Evolutionary conservation across 441 rosid species (phyloP), one percentile per base, ranked within the genome.

Genomic region (Populus tomentosa): DNA sequence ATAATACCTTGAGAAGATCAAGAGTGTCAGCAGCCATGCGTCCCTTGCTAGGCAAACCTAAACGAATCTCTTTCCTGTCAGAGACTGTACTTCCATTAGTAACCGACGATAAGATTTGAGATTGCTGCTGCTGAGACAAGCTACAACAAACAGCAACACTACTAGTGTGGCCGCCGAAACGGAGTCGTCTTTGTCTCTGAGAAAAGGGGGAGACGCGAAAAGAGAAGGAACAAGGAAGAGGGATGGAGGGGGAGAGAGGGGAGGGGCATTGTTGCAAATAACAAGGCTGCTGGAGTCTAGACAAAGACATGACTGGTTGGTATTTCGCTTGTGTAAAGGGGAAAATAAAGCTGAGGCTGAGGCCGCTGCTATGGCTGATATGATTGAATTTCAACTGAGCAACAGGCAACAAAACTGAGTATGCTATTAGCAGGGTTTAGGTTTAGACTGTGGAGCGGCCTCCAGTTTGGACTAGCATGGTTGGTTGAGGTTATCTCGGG

Each of bases 41-140:
- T 7, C 98, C 99, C 77, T 96, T 96, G 75, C 97, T 90, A 61
- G 98, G 99, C 84, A 95, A 87, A 38, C 98, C 99, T 30, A 95
- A 85, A 10, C 98, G 93, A 79, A 92, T 85, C 89, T 85, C 95
- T 10, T 80, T 80, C 69, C 98, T 82, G 56, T 88, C 86, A 24
- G 81, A 69, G 28, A 80, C 69, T 46, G 84, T 23, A 6, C 73
- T 74, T 30, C 90, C 92, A 35, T 88, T 85, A 3, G 85, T 73
- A 28, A 90, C 87, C 0, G 93, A 53, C 9, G 61, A 53, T 16
- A 53, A 53, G 7, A 53, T 6, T 53, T 53, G 61, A 53, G 61
- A 53, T 53, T 35, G 38, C 40, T 89, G 82, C 73, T 85, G 75
- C 33, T 84, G 83, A 33, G 94, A 82, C n/a, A 87, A 62, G 20